Conservation (phyloP, 164 flowering plant species). For the Vitis labrusca region DNA sequence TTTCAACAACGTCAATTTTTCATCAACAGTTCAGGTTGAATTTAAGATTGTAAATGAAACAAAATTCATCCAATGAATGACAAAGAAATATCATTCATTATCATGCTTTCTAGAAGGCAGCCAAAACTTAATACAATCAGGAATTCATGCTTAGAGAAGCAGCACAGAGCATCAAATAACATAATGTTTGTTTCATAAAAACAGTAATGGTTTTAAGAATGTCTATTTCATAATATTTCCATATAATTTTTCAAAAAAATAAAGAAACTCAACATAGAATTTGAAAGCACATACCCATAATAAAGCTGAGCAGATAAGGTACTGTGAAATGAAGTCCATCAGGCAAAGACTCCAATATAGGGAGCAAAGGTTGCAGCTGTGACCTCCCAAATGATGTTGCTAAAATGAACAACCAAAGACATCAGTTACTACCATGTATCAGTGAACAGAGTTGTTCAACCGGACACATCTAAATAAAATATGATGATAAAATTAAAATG, state of each 20-base stretch:
- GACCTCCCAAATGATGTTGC: slow-evolving; percentile 79
- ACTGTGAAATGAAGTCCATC: slow-evolving; percentile 53
- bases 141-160: no score
- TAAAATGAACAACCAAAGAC: slow-evolving; percentile 19
- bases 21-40: no score
- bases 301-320: slow-evolving; percentile 68
- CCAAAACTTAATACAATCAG: no score
- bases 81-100: no score
- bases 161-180: no score
- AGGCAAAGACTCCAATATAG: slow-evolving; percentile 67
- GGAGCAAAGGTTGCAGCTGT: slow-evolving; percentile 71
- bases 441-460: slow-evolving; percentile 3
- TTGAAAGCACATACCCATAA: slow-evolving; percentile 52
- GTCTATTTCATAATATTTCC: background rate
- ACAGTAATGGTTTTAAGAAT: background rate
- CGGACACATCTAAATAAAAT: background rate
- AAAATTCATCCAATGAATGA: no score
- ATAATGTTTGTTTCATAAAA: background rate
- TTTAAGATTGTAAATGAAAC: no score
- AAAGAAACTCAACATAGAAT: background rate
- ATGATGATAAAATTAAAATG: background rate
- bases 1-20: no score
- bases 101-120: no score
- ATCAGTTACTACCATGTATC: background rate
- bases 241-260: background rate